Base-by-base conservation (phyloP, 495 filamentous ascomycete genomes). In the Tetracladium setigerum region DNA sequence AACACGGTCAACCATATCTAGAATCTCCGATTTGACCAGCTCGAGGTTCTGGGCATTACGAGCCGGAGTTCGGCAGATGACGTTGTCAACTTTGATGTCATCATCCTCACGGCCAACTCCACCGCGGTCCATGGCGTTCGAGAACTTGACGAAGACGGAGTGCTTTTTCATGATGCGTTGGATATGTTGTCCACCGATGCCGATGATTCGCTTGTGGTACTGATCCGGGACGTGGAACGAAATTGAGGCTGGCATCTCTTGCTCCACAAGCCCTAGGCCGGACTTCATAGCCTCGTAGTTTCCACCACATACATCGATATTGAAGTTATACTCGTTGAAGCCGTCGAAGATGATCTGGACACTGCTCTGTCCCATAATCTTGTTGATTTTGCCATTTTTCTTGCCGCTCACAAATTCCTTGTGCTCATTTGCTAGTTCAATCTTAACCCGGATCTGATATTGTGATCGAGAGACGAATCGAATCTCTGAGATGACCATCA, bases 141-240 rank as follows among this genome's bases (percentile, higher is more conserved):
- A 95, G 62, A 99, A 99, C 63, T 99, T 99, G 70, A 99, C 92
- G 53, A 97, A 99, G 47, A 99, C 92, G 1, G 92, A 99, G 69
- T 99, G 94, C 66, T 96, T 96, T 72, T 99, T 99, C 92, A 97
- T 99, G 70, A 97, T 97, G 47, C 89, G 89, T 62, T 99, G 92
- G 57, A 99, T 99, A 58, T 97, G 94, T 62, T 95, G 89, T 14
- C 92, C 92, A 50, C 92, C 94, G 49, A 97, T 96, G 44, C 92
- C 92, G 54, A 99, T 99, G 54, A 99, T 99, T 35, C 94, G 88
- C 71, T 97, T 99, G 67, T 99, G 92, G 62, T 99, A 99, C 59
- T 96, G 90, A 57, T 97, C 94, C n/a, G 92, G 92, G 18, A 99
- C 92, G 60, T 99, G 92, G 73, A 99, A 99, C 0, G 94, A 95